Evolutionary conservation across 177 flowering plant species (phyloP).

Genomic region (Tripterygium wilfordii): DNA sequence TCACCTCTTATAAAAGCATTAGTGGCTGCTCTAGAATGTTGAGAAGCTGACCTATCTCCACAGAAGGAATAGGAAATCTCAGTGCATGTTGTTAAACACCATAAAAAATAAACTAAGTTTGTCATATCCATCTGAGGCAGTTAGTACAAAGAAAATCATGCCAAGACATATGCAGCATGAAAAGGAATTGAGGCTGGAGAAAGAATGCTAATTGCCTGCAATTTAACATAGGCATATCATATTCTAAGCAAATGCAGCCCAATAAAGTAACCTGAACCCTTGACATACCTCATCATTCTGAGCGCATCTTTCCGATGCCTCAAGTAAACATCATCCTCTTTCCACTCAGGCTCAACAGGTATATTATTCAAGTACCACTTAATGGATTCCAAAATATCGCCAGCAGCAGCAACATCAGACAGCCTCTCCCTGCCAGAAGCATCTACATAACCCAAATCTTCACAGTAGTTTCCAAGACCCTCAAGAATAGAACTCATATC

Average conservation of each 20-base stretch:
- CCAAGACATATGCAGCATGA: neutral
- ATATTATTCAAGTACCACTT: conserved; percentile 18
- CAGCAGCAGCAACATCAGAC: conserved; percentile 12
- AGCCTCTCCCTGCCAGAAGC: conserved; percentile 6
- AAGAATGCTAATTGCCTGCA: neutral
- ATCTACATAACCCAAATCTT: conserved; percentile 8
- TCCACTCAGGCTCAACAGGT: conserved; percentile 90
- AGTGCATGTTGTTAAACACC: no score
- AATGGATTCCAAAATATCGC: conserved; percentile 14
- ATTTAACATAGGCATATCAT: neutral
- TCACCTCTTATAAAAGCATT: conserved; percentile 76
- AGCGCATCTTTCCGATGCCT: conserved; percentile 78
- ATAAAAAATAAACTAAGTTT: no score
- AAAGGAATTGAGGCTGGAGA: neutral
- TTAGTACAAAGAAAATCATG: no score
- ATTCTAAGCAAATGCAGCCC: neutral
- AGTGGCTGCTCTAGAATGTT: conserved; percentile 65
- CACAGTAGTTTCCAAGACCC: conserved; percentile 6
- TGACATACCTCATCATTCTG: conserved; percentile 58
- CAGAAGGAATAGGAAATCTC: neutral
- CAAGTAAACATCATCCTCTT: conserved; percentile 80
- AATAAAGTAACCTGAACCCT: neutral
- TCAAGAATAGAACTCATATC: conserved; percentile 11
- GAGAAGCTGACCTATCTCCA: conserved; percentile 61
- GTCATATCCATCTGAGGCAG: no score